phyloP scores from a whole-genome alignment of 129 eudicot genomes.

The Flaveria linearis region DNA sequence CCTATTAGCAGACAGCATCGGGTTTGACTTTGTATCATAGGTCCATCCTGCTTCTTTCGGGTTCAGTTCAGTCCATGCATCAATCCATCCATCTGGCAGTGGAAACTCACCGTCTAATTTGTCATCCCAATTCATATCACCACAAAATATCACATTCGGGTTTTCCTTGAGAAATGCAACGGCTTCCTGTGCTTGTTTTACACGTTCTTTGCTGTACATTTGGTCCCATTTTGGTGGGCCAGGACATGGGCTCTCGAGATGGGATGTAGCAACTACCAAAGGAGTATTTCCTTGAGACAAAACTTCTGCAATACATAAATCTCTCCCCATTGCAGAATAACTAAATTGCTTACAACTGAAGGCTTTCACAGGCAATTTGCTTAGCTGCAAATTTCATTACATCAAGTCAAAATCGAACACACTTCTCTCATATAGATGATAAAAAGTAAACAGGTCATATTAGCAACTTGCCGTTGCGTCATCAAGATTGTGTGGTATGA shows the following conservation, averaged over 20 bases:
- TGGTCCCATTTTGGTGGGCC: slow-evolving; percentile 95
- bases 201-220: slow-evolving; percentile 90
- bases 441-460: neutral
- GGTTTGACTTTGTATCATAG: slow-evolving; percentile 84
- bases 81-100: slow-evolving; percentile 68
- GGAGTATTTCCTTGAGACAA: slow-evolving; percentile 33
- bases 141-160: slow-evolving; percentile 70
- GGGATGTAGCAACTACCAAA: slow-evolving; percentile 73
- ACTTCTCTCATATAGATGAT: neutral
- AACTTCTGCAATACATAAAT: slow-evolving; percentile 70
- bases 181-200: slow-evolving; percentile 77
- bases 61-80: slow-evolving; percentile 71
- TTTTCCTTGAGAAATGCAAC: slow-evolving; percentile 51
- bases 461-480: neutral
- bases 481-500: neutral
- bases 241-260: slow-evolving; percentile 90
- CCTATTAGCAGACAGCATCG: slow-evolving; percentile 72
- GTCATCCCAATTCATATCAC: slow-evolving; percentile 98
- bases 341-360: slow-evolving; percentile 60
- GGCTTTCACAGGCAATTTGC: slow-evolving; percentile 64
- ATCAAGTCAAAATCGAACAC: neutral
- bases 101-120: slow-evolving; percentile 81
- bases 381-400: slow-evolving; percentile 45
- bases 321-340: slow-evolving; percentile 74
- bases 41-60: slow-evolving; percentile 72